Base-by-base conservation (phyloP, 495 filamentous ascomycete genomes). In the Filosporella fistucella region DNA sequence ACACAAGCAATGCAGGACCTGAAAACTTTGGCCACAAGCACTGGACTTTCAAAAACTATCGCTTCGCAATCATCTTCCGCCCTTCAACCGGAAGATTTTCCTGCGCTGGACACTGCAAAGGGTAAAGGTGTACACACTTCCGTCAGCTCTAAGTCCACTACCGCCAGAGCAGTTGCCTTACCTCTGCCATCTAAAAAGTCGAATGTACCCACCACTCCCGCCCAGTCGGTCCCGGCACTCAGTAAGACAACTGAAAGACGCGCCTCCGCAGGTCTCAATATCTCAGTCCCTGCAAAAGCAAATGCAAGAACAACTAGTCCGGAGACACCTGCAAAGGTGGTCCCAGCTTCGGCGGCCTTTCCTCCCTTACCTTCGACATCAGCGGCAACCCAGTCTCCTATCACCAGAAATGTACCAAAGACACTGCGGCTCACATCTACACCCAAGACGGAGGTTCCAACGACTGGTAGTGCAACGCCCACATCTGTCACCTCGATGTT, bases 401-500 rank as follows among this genome's bases (percentile, higher is more conserved):
- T 72, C 1, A 42, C 66, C 18, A 64, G 72, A 30, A 56, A 55
- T 3, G 66, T 63, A 0, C 68, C 75, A 0, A 78, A 78, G 55
- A 78, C 86, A 2, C 68, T 93, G 10, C 75, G 88, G 20, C 75
- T 93, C 1, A 75, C 88, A 3, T 74, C 85, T 7, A 86, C 84
- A 0, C 80, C 86, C 0, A 94, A 86, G 58, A 66, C 75, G 1
- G 88, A 90, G 56, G 66, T 69, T 2, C 75, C 78, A 5, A 63
- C 68, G 16, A 61, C 65, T 23, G 45, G 61, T 29, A 63, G 63
- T 29, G 67, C 75, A 18, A 67, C 73, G 0, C 59, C 70, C 6
- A 63, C 68, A 1, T 57, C 69, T 47, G 55, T 59, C 2, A 54
- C 62, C 40, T 59, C 60, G 13, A 58, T 47, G 22, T 44, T 65